Conservation (phyloP, 768 basidiomycete species). For the Cystobasidium tubakii region DNA sequence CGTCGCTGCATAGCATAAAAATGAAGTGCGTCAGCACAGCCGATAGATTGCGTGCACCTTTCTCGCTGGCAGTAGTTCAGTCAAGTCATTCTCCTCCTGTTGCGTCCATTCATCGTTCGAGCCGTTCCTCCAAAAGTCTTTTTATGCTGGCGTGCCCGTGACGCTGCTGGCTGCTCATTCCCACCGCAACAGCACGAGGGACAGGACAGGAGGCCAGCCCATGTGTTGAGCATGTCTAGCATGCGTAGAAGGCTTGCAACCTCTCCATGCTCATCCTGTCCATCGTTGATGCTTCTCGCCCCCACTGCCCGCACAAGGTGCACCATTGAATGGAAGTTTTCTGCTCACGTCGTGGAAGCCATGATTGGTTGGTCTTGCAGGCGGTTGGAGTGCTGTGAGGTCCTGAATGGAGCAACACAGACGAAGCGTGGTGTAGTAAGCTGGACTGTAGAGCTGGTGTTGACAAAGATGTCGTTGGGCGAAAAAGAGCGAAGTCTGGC, state of each 20-base stretch:
- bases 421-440: background rate
- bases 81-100: background rate
- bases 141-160: background rate
- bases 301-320: background rate
- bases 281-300: background rate
- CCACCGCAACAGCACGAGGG: background rate
- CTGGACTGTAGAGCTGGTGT: background rate
- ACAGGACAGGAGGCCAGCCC: background rate
- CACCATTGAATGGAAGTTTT: slow-evolving; percentile 1
- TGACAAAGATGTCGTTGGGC: background rate
- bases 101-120: background rate
- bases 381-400: background rate
- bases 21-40: background rate
- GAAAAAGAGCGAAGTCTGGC: background rate
- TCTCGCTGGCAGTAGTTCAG: background rate
- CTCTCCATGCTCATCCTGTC: background rate
- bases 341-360: slow-evolving; percentile 28
- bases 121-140: background rate
- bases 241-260: background rate
- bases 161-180: background rate
- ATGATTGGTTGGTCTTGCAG: background rate
- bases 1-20: slow-evolving; percentile 14
- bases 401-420: slow-evolving; percentile 1
- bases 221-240: background rate
- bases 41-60: background rate